phyloP scores from a whole-genome alignment of 371 early-diverging fungal genomes.

The Mucor ambiguus region DNA sequence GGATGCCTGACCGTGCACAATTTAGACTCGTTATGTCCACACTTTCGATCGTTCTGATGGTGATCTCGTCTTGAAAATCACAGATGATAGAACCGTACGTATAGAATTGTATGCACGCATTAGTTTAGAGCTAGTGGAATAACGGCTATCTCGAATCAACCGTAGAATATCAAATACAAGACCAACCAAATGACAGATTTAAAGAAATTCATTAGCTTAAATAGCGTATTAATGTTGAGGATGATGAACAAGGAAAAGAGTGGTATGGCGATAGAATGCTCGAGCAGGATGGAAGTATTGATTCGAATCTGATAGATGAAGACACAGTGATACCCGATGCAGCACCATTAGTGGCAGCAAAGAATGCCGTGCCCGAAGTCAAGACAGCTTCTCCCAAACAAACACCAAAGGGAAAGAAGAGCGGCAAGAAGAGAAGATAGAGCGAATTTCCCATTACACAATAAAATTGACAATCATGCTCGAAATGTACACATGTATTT shows the following conservation, averaged over 20 bases:
- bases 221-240: slow-evolving; percentile 64
- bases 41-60: slow-evolving; percentile 73
- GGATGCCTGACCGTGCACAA: neutral
- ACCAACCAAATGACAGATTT: slow-evolving; percentile 75
- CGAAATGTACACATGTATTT: neutral
- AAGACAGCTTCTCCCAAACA: slow-evolving; percentile 27
- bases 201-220: slow-evolving; percentile 72
- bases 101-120: neutral
- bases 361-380: slow-evolving; percentile 13
- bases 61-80: slow-evolving; percentile 75
- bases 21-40: slow-evolving; percentile 71
- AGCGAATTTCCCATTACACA: neutral
- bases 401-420: slow-evolving; percentile 30
- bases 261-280: slow-evolving; percentile 12
- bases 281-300: neutral
- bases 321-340: slow-evolving; percentile 28
- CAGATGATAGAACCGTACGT: slow-evolving; percentile 66
- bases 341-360: slow-evolving; percentile 12
- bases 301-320: slow-evolving; percentile 10
- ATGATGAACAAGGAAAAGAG: slow-evolving; percentile 64
- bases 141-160: neutral
- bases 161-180: slow-evolving; percentile 68
- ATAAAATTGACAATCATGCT: slow-evolving; percentile 1
- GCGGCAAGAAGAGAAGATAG: slow-evolving; percentile 35
- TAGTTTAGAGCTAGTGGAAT: neutral